These are phyloP conservation scores for Penicillium waksmanii DNA, from an alignment of 495 filamentous ascomycete species.

Conservation along the genomic window DNA sequence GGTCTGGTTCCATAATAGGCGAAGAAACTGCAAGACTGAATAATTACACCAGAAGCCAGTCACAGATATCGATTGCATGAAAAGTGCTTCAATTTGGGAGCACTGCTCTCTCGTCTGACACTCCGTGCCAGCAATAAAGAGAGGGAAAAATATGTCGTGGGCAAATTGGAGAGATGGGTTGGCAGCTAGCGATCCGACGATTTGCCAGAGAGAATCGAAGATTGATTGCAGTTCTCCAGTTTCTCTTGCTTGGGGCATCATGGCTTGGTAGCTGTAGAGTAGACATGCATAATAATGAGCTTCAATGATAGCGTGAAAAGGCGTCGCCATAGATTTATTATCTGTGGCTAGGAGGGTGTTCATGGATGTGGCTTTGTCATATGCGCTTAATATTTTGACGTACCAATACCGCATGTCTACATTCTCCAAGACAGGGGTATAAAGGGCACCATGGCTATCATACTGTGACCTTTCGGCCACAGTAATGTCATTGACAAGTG, in stretches of 20 bases:
- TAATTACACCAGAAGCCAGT: constrained; percentile 29
- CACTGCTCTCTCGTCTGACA: not conserved
- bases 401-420: constrained; percentile 18
- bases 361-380: constrained; percentile 6
- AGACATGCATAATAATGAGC: constrained; percentile 22
- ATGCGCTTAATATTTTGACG: constrained; percentile 16
- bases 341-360: constrained; percentile 5
- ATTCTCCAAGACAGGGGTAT: not conserved
- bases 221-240: not conserved
- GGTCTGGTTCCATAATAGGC: constrained; percentile 13
- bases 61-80: constrained; percentile 16
- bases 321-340: not conserved
- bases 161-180: constrained; percentile 12
- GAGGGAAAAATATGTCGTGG: constrained; percentile 26
- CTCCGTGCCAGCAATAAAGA: constrained; percentile 26
- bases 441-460: not conserved
- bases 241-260: constrained; percentile 4
- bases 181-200: constrained; percentile 4
- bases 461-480: constrained; percentile 14
- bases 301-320: constrained; percentile 14
- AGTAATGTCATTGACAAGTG: constrained; percentile 19
- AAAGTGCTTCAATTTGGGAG: constrained; percentile 10
- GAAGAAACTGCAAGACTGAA: constrained; percentile 21
- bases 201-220: constrained; percentile 11
- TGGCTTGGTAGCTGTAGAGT: constrained; percentile 24